A percentile compares a stretch with the other conserved stretches of the same genome.
Conservation (phyloP, 129 eudicot species). For the Centaurea solstitialis region DNA sequence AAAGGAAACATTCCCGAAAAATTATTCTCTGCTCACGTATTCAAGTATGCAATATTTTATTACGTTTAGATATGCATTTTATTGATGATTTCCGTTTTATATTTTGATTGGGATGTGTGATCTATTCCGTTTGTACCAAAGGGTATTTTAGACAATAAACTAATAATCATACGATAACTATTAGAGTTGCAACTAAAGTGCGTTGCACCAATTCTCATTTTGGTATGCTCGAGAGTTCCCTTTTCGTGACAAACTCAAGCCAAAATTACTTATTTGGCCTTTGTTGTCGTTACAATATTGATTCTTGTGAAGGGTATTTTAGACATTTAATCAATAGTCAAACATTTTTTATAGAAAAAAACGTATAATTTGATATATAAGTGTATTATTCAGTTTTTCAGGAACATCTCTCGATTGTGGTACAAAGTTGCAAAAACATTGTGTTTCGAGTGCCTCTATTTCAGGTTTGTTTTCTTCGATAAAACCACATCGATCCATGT, state of each 20-base stretch:
- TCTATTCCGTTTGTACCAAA: neutral
- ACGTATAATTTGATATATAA: neutral
- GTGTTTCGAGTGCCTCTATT: slow-evolving; percentile 61
- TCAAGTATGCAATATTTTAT: slow-evolving; percentile 51
- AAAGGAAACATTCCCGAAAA: slow-evolving; percentile 62
- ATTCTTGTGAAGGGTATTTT: neutral
- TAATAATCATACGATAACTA: too few species aligned
- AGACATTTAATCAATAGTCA: neutral
- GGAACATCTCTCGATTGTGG: slow-evolving; percentile 84
- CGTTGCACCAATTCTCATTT: too few species aligned
- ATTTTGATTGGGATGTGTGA: neutral
- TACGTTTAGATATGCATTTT: neutral
- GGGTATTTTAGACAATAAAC: neutral
- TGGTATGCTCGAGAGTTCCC: too few species aligned
- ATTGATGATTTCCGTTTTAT: neutral
- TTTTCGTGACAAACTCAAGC: too few species aligned
- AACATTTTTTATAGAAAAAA: too few species aligned
- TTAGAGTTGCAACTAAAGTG: too few species aligned
- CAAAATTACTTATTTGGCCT: neutral
- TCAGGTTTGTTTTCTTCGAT: slow-evolving; percentile 46
- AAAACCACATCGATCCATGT: neutral
- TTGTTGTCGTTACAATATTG: neutral
- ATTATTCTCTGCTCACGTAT: slow-evolving; percentile 52
- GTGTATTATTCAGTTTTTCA: slow-evolving; percentile 58
- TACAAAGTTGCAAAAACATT: slow-evolving; percentile 60